Conservation (phyloP, 2,329 filamentous ascomycete species). For the Ophiognomonia clavigignenti-juglandacearum region DNA sequence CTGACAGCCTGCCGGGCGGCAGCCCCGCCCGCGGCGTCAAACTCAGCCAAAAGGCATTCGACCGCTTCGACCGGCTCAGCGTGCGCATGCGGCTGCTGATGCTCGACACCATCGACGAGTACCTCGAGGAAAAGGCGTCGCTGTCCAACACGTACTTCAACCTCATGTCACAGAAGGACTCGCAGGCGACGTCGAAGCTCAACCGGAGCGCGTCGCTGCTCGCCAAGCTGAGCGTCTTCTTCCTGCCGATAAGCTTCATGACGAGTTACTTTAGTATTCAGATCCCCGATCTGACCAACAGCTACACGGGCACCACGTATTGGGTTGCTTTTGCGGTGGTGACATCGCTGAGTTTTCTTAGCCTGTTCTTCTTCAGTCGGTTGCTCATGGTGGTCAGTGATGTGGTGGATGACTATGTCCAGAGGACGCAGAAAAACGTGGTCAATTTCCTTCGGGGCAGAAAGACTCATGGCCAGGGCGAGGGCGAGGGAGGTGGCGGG, state of each 20-base stretch:
- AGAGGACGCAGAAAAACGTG: conserved; percentile 4
- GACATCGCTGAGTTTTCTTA: conserved; percentile 52
- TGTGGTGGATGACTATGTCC: conserved; percentile 30
- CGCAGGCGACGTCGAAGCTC: conserved; percentile 64
- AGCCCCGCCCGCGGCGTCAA: conserved; percentile 20
- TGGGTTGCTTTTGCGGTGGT: conserved; percentile 65
- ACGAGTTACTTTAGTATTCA: conserved; percentile 70
- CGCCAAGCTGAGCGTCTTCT: conserved; percentile 70
- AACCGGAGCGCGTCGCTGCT: conserved; percentile 68
- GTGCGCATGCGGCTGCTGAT: conserved; percentile 58
- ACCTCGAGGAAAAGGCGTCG: conserved; percentile 64
- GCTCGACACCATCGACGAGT: conserved; percentile 56
- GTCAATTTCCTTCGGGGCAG: background rate
- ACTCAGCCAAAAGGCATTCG: conserved; percentile 41
- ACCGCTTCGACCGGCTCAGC: conserved; percentile 54
- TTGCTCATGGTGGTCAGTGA: conserved; percentile 43
- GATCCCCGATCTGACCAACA: conserved; percentile 48
- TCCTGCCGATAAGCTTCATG: conserved; percentile 70
- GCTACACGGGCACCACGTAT: conserved; percentile 59
- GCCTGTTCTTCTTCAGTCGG: conserved; percentile 50
- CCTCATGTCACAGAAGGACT: conserved; percentile 71
- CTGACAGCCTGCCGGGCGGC: background rate
- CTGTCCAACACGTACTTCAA: conserved; percentile 73
- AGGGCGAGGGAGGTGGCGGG: background rate
- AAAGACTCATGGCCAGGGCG: background rate